Evolutionary conservation across 371 early-diverging fungal genomes (phyloP).

Genomic region (Dinochytrium kinnereticum): DNA sequence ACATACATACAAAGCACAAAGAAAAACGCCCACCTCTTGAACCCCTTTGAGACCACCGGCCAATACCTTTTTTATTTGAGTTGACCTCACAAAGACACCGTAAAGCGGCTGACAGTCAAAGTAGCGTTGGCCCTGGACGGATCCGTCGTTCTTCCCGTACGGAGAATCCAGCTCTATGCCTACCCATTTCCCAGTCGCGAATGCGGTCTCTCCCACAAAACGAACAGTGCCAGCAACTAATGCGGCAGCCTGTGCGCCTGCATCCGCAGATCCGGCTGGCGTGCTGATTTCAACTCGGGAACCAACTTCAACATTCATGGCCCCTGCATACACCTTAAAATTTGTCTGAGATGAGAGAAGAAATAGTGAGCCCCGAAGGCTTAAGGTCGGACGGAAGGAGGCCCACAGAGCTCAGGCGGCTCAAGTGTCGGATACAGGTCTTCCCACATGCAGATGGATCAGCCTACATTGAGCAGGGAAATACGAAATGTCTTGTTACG

Average conservation of each 20-base stretch:
- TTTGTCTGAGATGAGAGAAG: constrained; percentile 6
- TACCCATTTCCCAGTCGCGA: constrained; percentile 88
- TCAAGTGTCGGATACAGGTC: constrained; percentile 78
- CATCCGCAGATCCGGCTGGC: not conserved
- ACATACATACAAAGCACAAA: too few species aligned
- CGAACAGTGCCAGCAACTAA: constrained; percentile 68
- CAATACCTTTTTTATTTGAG: constrained; percentile 32
- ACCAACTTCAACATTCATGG: not conserved
- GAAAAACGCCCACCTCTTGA: not conserved
- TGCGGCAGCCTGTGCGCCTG: too few species aligned
- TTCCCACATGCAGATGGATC: constrained; percentile 90
- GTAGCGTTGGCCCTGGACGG: constrained; percentile 69
- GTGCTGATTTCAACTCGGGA: constrained; percentile 1
- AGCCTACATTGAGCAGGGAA: constrained; percentile 93
- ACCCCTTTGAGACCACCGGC: not conserved
- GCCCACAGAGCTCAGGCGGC: constrained; percentile 85
- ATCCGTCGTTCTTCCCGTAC: constrained; percentile 87
- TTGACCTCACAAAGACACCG: constrained; percentile 81
- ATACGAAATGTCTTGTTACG: constrained; percentile 90
- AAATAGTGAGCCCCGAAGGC: constrained; percentile 45
- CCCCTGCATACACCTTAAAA: too few species aligned
- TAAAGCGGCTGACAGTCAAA: constrained; percentile 74
- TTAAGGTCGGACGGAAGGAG: constrained; percentile 95
- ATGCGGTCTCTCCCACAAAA: constrained; percentile 78
- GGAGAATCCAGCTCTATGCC: constrained; percentile 95